phyloP scores from a whole-genome alignment of 2,329 filamentous ascomycete species.

The Teratosphaeria zuluensis region DNA sequence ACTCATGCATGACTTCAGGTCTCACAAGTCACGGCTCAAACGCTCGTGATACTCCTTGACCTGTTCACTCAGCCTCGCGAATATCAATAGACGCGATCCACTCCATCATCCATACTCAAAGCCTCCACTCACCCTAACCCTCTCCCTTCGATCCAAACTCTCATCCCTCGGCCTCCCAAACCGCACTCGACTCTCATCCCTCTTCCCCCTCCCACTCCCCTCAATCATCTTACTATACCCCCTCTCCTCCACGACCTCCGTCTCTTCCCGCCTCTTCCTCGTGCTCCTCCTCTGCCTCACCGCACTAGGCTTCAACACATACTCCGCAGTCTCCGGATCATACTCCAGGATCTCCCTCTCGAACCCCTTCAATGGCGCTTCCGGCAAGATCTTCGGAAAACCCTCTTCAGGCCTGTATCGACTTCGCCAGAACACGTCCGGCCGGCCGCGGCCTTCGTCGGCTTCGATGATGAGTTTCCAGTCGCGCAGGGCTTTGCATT shows the following conservation, averaged over 20 bases:
- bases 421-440: slow-evolving; percentile 34
- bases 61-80: too few relatives aligned
- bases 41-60: too few relatives aligned
- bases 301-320: slow-evolving; percentile 12
- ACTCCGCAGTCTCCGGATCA: slow-evolving; percentile 15
- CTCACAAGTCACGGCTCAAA: too few relatives aligned
- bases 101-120: not conserved
- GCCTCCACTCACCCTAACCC: not conserved
- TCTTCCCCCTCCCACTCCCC: not conserved
- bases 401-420: slow-evolving; percentile 8
- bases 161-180: not conserved
- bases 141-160: not conserved
- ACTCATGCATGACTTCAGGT: too few relatives aligned
- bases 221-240: not conserved
- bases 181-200: not conserved
- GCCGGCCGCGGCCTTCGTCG: slow-evolving; percentile 18
- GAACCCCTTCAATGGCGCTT: slow-evolving; percentile 34
- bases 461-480: slow-evolving; percentile 39
- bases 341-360: slow-evolving; percentile 31
- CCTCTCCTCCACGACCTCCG: not conserved
- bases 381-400: slow-evolving; percentile 26
- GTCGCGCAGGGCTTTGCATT: slow-evolving; percentile 33
- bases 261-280: not conserved
- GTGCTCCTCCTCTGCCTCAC: slow-evolving; percentile 12
- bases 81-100: too few relatives aligned